Evolutionary conservation across 2,329 filamentous ascomycete genomes (phyloP).

Genomic region (Hypoxylon sp.): DNA sequence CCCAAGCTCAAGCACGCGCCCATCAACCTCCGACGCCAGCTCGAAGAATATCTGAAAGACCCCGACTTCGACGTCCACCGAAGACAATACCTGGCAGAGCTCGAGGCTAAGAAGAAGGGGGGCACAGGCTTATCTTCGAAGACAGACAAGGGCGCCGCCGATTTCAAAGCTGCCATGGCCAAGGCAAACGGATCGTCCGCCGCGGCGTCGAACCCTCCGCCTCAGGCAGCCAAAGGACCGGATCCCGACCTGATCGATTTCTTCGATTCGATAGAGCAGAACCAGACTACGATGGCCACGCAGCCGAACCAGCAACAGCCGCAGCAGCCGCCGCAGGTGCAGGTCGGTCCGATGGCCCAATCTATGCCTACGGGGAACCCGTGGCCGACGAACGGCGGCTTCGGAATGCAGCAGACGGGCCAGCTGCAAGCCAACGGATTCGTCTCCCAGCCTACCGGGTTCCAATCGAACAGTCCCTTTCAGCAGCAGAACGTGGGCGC

Average conservation of each 20-base stretch:
- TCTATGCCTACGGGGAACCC: slow-evolving; percentile 46
- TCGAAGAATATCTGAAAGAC: slow-evolving; percentile 95
- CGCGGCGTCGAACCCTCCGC: slow-evolving; percentile 51
- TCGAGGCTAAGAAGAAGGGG: slow-evolving; percentile 72
- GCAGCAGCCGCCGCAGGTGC: slow-evolving; percentile 52
- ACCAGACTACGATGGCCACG: slow-evolving; percentile 74
- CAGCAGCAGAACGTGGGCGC: slow-evolving; percentile 49
- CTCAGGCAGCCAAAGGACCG: slow-evolving; percentile 65
- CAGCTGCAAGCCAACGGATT: slow-evolving; percentile 45
- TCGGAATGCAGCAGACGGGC: slow-evolving; percentile 47
- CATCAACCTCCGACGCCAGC: slow-evolving; percentile 84
- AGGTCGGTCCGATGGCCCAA: slow-evolving; percentile 43
- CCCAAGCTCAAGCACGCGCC: slow-evolving; percentile 97
- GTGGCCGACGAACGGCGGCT: slow-evolving; percentile 47
- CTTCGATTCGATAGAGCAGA: slow-evolving; percentile 91
- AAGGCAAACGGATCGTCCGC: slow-evolving; percentile 51
- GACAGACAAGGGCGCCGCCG: slow-evolving; percentile 48
- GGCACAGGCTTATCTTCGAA: slow-evolving; percentile 47
- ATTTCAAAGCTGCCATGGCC: slow-evolving; percentile 49
- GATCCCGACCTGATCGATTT: slow-evolving; percentile 89
- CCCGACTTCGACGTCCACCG: slow-evolving; percentile 94
- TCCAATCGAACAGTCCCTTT: slow-evolving; percentile 53
- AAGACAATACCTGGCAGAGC: slow-evolving; percentile 88
- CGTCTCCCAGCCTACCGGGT: slow-evolving; percentile 47
- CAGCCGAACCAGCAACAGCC: slow-evolving; percentile 52